Evolutionary conservation across 768 basidiomycete genomes (phyloP).

Genomic region (Tephrocybe sp.): DNA sequence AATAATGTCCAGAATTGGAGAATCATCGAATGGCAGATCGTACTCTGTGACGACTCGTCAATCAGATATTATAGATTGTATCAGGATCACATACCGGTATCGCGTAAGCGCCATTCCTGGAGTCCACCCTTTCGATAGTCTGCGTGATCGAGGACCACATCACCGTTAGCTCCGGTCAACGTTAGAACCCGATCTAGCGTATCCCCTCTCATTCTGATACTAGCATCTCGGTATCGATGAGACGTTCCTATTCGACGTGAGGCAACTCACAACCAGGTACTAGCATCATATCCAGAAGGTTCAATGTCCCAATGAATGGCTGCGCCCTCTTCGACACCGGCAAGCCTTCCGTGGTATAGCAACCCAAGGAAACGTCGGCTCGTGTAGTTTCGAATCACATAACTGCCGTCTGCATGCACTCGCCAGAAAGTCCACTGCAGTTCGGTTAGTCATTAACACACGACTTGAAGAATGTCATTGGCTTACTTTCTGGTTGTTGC

Average conservation of each 20-base stretch:
- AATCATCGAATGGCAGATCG: not conserved
- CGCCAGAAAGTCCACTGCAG: conserved; percentile 9
- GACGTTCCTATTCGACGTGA: too few species aligned
- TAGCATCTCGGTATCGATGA: too few species aligned
- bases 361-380: conserved; percentile 6
- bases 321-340: conserved; percentile 4
- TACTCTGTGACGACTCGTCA: not conserved
- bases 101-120: conserved; percentile 6
- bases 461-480: too few species aligned
- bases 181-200: not conserved
- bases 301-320: conserved; percentile 9
- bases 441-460: too few species aligned
- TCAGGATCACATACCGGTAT: conserved; percentile 1
- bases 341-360: not conserved
- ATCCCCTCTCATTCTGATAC: conserved; percentile 5
- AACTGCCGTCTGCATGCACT: conserved; percentile 2
- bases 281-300: conserved; percentile 6
- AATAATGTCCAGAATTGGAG: not conserved
- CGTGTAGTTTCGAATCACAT: conserved; percentile 7
- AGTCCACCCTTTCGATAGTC: not conserved
- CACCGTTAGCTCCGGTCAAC: conserved; percentile 1
- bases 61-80: not conserved
- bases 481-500: conserved; percentile 4
- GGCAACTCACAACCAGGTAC: conserved; percentile 5
- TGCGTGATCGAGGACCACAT: not conserved